These are phyloP conservation scores for Ogataea nakhonphanomensis DNA, from an alignment of 805 yeast genomes.

Conservation along the genomic window DNA sequence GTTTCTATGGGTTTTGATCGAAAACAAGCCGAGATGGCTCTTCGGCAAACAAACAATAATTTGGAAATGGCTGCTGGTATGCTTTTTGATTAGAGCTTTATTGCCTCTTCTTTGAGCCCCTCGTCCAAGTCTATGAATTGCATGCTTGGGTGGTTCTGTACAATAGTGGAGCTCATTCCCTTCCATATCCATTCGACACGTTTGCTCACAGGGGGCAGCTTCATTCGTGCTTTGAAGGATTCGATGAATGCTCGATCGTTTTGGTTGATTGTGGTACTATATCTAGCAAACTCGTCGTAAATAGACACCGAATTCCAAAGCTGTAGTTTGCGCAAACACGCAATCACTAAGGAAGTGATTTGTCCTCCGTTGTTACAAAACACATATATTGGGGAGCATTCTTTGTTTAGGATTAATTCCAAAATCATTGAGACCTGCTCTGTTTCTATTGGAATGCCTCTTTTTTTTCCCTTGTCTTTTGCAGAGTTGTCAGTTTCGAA, in stretches of 20 bases:
- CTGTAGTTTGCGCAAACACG: constrained; percentile 77
- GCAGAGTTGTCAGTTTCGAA: constrained; percentile 56
- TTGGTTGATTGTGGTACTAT: constrained; percentile 71
- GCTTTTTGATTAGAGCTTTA: constrained; percentile 41
- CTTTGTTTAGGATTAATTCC: constrained; percentile 55
- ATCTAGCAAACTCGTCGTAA: constrained; percentile 77
- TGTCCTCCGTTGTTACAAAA: constrained; percentile 92
- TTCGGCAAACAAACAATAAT: constrained; percentile 67
- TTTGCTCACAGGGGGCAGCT: constrained; percentile 39
- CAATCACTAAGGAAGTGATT: constrained; percentile 77
- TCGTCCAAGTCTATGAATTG: constrained; percentile 25
- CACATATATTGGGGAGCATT: constrained; percentile 67
- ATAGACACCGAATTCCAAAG: constrained; percentile 90
- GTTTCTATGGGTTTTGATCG: constrained; percentile 69
- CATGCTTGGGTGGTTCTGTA: constrained; percentile 53
- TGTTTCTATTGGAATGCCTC: constrained; percentile 77
- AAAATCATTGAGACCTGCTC: constrained; percentile 57
- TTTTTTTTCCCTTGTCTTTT: constrained; percentile 73
- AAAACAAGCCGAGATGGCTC: constrained; percentile 59
- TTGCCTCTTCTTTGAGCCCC: constrained; percentile 19
- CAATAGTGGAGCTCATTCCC: constrained; percentile 57
- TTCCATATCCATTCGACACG: constrained; percentile 65
- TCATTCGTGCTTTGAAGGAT: constrained; percentile 63
- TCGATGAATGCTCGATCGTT: constrained; percentile 85
- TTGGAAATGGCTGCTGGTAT: constrained; percentile 83